Conservation (phyloP, 352 stramenopile genomes). For the Phytophthora hibernalis region DNA sequence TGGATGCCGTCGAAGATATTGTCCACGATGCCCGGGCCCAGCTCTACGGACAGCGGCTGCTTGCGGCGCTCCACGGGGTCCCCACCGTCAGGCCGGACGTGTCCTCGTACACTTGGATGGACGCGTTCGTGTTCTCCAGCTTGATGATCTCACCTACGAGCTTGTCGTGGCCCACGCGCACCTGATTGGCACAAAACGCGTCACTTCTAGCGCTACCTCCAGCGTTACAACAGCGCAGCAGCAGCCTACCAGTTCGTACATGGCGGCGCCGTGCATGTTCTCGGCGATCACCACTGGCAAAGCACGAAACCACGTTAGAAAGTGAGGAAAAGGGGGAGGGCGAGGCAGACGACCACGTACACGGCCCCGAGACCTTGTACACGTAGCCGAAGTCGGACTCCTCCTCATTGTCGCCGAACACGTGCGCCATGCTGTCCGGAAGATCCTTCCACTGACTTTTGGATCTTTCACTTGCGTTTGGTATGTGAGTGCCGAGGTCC, state of each 20-base stretch:
- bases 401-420: slow-evolving; percentile 89
- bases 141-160: slow-evolving; percentile 99
- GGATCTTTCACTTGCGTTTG: slow-evolving; percentile 56
- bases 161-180: slow-evolving; percentile 99
- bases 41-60: slow-evolving; percentile 97
- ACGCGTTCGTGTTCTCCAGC: slow-evolving; percentile 99
- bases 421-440: slow-evolving; percentile 67
- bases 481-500: slow-evolving; percentile 20
- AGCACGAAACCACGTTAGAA: slow-evolving; percentile 1
- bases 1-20: slow-evolving; percentile 99
- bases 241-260: slow-evolving; percentile 93
- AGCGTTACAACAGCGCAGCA: background rate
- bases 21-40: slow-evolving; percentile 99
- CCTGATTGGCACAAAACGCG: slow-evolving; percentile 62
- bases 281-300: slow-evolving; percentile 97
- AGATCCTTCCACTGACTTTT: slow-evolving; percentile 32
- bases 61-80: slow-evolving; percentile 98
- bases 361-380: slow-evolving; percentile 98
- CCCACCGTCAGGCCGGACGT: slow-evolving; percentile 97
- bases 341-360: slow-evolving; percentile 55
- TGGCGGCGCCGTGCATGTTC: slow-evolving; percentile 98
- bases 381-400: slow-evolving; percentile 99
- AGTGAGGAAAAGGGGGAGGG: background rate
- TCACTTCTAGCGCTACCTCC: slow-evolving; percentile 3
- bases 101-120: slow-evolving; percentile 99